Percentiles rank a stretch among this genome's conserved stretches.
phyloP scores from a whole-genome alignment of 768 basidiomycete genomes.

The Lyophyllum atratum region DNA sequence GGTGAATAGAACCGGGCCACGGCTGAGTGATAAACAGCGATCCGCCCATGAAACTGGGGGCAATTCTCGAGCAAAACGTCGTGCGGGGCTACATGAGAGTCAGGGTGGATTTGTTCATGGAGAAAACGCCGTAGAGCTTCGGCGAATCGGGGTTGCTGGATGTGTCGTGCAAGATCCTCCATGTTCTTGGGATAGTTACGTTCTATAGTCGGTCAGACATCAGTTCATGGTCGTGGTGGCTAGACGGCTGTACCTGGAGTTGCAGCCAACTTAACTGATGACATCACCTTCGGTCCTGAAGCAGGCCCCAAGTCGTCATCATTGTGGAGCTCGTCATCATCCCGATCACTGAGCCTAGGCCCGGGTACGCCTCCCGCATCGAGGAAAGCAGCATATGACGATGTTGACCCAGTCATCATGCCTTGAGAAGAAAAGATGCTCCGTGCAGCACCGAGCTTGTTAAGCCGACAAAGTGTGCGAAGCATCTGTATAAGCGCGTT shows the following conservation, averaged over 20 bases:
- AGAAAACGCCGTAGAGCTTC: conserved; percentile 17
- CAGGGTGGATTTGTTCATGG: conserved; percentile 7
- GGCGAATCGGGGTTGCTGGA: conserved; percentile 15
- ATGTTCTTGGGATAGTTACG: conserved; percentile 9
- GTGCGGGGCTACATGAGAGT: neutral
- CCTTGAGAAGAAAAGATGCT: neutral
- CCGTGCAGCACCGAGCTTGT: conserved; percentile 12
- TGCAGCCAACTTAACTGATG: neutral
- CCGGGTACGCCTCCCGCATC: neutral
- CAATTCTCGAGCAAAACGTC: conserved; percentile 9
- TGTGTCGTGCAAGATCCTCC: conserved; percentile 9
- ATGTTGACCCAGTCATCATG: neutral
- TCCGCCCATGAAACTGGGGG: conserved; percentile 12
- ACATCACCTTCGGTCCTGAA: neutral
- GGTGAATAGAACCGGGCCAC: conserved; percentile 25
- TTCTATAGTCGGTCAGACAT: neutral
- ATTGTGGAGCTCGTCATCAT: neutral
- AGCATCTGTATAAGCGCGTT: conserved; percentile 21
- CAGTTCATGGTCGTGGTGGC: neutral
- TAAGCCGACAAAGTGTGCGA: neutral
- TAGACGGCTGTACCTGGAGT: neutral
- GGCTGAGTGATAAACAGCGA: conserved; percentile 20
- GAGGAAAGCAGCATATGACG: conserved; percentile 3
- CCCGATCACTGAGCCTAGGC: neutral
- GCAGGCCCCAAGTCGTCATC: neutral